phyloP scores from a whole-genome alignment of 1,284 basidiomycete genomes.

The Agroathelia rolfsii region DNA sequence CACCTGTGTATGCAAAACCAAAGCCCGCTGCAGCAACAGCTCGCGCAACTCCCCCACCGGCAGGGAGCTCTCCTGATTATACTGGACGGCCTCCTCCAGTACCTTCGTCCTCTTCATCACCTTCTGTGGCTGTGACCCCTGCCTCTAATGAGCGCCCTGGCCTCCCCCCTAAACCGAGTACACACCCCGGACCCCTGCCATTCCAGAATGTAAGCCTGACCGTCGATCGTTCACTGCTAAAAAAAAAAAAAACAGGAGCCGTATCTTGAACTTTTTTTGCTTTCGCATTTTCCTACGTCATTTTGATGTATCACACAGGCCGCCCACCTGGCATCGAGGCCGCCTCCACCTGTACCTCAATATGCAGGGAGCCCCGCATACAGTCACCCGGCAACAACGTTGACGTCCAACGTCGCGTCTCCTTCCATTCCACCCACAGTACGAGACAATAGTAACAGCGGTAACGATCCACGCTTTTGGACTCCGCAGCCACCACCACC shows the following conservation, averaged over 20 bases:
- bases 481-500: no score
- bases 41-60: conserved; percentile 13
- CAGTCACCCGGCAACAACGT: no score
- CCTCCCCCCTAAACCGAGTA: conserved; percentile 36
- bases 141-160: conserved; percentile 26
- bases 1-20: conserved; percentile 89
- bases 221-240: no score
- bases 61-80: conserved; percentile 13
- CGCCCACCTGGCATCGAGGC: conserved; percentile 23
- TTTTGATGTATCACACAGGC: conserved; percentile 2
- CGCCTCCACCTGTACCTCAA: conserved; percentile 31
- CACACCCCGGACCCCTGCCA: conserved; percentile 13
- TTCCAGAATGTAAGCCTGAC: conserved; percentile 19
- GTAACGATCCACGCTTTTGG: no score
- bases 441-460: no score
- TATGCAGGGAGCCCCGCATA: no score
- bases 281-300: no score
- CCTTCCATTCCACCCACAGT: no score
- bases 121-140: conserved; percentile 9
- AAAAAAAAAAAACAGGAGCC: no score
- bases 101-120: conserved; percentile 18
- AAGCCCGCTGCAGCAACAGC: conserved; percentile 19
- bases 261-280: no score
- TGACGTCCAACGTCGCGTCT: no score
- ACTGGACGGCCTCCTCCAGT: conserved; percentile 22